Percentiles rank a stretch among this genome's conserved stretches.
phyloP scores from a whole-genome alignment of 176 grass and related monocot genomes.

The Otatea glauca region DNA sequence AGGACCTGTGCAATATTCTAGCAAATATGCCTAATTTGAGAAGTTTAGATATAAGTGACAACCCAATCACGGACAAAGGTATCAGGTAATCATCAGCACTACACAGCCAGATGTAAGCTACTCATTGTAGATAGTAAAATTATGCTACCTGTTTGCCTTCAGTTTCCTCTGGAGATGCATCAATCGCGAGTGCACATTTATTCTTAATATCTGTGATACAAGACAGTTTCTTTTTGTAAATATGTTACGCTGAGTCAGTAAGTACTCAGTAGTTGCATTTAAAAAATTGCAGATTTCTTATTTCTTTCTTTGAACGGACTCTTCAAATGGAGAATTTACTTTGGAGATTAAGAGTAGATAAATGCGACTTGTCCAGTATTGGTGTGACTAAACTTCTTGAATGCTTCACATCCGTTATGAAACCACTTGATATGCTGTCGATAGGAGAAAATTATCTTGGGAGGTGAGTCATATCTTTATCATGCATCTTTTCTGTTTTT shows the following conservation, averaged over 20 bases:
- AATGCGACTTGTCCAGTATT: slow-evolving; percentile 59
- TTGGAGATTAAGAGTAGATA: slow-evolving; percentile 64
- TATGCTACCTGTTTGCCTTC: slow-evolving; percentile 18
- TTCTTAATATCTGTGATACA: slow-evolving; percentile 18
- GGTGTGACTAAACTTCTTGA: slow-evolving; percentile 74
- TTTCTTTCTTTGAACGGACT: slow-evolving; percentile 69
- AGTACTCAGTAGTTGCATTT: slow-evolving; percentile 25
- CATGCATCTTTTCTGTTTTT: not conserved
- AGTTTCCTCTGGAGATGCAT: slow-evolving; percentile 34
- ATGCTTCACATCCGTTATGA: slow-evolving; percentile 54
- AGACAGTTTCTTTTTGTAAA: slow-evolving; percentile 12
- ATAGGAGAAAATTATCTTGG: slow-evolving; percentile 83
- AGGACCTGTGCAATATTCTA: slow-evolving; percentile 73
- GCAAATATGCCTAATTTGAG: slow-evolving; percentile 68
- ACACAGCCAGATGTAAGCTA: slow-evolving; percentile 14
- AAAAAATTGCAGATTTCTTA: slow-evolving; percentile 63
- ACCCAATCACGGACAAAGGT: slow-evolving; percentile 79
- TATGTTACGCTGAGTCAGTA: slow-evolving; percentile 16
- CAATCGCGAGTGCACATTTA: not conserved
- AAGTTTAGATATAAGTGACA: slow-evolving; percentile 88
- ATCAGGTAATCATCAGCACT: slow-evolving; percentile 64
- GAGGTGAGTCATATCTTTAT: slow-evolving; percentile 51
- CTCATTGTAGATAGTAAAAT: slow-evolving; percentile 8
- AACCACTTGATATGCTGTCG: slow-evolving; percentile 71
- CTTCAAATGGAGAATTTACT: slow-evolving; percentile 66